Evolutionary conservation across 345 rosid species (phyloP).

Genomic region (Moricandia arvensis): DNA sequence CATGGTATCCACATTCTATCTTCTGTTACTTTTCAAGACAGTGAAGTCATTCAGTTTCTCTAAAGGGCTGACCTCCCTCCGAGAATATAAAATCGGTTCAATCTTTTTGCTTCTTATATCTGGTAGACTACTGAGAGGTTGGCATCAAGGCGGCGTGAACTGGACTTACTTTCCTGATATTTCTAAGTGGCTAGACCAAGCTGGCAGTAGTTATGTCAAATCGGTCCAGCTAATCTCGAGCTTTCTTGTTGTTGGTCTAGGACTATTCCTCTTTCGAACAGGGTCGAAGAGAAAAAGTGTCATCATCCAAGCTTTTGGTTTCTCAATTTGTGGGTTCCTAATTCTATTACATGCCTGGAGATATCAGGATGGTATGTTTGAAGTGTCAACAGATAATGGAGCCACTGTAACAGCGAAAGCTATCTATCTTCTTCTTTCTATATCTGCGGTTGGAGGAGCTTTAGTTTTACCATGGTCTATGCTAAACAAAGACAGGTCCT

Average conservation of each 20-base stretch:
- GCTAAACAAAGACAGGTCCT: constrained; percentile 38
- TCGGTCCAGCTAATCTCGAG: constrained; percentile 51
- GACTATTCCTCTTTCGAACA: constrained; percentile 44
- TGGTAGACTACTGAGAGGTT: constrained; percentile 80
- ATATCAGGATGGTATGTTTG: constrained; percentile 44
- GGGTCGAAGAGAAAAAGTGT: constrained; percentile 41
- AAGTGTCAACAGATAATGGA: constrained; percentile 41
- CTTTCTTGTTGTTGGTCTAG: constrained; percentile 48
- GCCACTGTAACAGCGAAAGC: constrained; percentile 55
- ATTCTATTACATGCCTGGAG: constrained; percentile 49
- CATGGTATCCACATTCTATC: constrained; percentile 55
- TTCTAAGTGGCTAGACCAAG: constrained; percentile 76
- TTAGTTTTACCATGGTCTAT: constrained; percentile 62
- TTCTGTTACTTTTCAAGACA: constrained; percentile 62
- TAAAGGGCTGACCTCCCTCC: constrained; percentile 30
- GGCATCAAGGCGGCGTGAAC: constrained; percentile 97
- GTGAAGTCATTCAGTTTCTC: constrained; percentile 43
- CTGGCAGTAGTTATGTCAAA: constrained; percentile 49
- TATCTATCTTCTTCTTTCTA: constrained; percentile 51
- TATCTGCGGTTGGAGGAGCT: constrained; percentile 41
- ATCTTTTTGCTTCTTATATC: constrained; percentile 57
- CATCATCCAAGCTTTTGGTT: constrained; percentile 44
- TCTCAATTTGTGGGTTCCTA: constrained; percentile 55
- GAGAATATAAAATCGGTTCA: constrained; percentile 35
- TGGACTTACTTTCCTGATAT: constrained; percentile 87